Conservation (phyloP, 495 filamentous ascomycete genomes). For the Letharia columbiana region DNA sequence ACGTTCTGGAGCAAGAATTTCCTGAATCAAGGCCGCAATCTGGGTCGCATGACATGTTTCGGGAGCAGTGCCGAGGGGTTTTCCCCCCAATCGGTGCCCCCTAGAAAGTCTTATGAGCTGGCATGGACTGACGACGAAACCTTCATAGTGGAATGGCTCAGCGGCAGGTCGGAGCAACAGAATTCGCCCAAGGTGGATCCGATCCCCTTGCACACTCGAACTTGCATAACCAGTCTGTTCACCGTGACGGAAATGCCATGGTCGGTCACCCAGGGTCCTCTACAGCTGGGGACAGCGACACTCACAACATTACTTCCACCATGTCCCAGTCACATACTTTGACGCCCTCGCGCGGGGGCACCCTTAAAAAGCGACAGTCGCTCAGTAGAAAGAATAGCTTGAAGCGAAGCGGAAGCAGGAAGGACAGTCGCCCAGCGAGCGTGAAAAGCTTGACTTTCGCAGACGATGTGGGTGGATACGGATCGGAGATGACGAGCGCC, state of each 20-base stretch:
- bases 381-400: conserved; percentile 63
- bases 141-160: conserved; percentile 13
- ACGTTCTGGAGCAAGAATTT: background rate
- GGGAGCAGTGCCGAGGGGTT: background rate
- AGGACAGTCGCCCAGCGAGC: conserved; percentile 71
- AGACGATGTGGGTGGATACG: conserved; percentile 48
- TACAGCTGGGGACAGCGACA: conserved; percentile 14
- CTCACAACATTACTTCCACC: conserved; percentile 45
- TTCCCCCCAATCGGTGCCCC: background rate
- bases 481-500: conserved; percentile 64
- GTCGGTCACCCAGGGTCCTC: conserved; percentile 16
- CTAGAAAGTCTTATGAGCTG: background rate
- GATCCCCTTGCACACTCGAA: conserved; percentile 17
- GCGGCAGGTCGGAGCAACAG: conserved; percentile 10
- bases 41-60: background rate
- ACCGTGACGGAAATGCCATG: conserved; percentile 5
- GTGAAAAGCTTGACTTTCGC: conserved; percentile 64
- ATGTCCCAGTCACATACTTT: conserved; percentile 43
- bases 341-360: conserved; percentile 61
- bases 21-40: background rate
- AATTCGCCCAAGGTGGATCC: conserved; percentile 20
- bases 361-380: conserved; percentile 78
- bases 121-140: background rate
- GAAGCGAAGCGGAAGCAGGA: conserved; percentile 68
- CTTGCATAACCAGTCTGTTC: conserved; percentile 8